phyloP scores from a whole-genome alignment of 2,329 filamentous ascomycete genomes.

The Aureobasidium sp. region DNA sequence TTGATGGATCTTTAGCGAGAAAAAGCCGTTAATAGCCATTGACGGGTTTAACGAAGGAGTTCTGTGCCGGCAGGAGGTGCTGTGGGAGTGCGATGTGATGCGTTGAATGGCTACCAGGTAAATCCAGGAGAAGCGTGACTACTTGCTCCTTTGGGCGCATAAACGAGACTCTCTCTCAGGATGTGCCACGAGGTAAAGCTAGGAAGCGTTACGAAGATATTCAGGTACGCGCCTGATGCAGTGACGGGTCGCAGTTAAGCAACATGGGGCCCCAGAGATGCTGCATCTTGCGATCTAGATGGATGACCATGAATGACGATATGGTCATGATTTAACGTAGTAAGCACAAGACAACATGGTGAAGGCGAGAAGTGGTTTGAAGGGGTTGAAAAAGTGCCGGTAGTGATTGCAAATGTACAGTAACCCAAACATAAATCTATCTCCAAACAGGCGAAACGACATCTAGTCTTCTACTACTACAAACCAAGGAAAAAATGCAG shows the following conservation, averaged over 20 bases:
- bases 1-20: neutral
- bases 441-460: neutral
- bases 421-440: neutral
- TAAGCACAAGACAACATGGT: neutral
- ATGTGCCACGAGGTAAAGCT: neutral
- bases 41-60: neutral
- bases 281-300: neutral
- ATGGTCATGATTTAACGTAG: neutral
- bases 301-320: neutral
- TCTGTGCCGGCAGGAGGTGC: too few species aligned
- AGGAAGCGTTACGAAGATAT: neutral
- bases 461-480: neutral
- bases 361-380: neutral
- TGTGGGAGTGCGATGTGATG: too few species aligned
- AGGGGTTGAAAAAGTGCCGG: neutral
- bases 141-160: neutral
- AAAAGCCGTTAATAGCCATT: neutral
- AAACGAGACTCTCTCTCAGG: neutral
- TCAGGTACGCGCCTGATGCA: neutral
- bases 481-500: neutral
- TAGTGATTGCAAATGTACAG: neutral
- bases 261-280: slow-evolving; percentile 2
- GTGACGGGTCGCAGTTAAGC: neutral
- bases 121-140: neutral
- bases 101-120: too few species aligned